Base-by-base conservation (phyloP, 192 early-diverging fungal species). In the Pecoramyces ruminantium region DNA sequence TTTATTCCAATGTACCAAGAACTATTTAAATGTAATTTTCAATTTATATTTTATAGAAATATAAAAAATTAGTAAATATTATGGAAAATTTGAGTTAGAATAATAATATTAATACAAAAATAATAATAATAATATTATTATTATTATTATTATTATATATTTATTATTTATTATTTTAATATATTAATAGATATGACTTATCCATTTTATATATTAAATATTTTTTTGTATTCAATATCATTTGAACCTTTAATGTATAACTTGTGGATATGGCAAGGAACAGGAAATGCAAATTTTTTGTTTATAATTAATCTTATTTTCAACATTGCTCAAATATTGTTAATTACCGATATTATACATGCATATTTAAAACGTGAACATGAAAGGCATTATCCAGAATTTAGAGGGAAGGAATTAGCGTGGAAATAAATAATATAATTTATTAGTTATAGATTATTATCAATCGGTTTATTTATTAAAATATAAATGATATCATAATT, bases 241-340 rank as follows among this genome's bases (percentile, higher is more conserved):
- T 87, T 98, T 77, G 92, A 92, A 0, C 97, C 97, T 1, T 90
- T 97, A 29, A 96, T 98, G 83, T 95, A 94, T 92, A 89, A 96
- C 81, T 85, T 96, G 42, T 99, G 98, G 98, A 93, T 98, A 39
- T 96, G 96, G 84, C 92, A 92, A 28, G 98, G 97, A 15, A 93
- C 92, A 79, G 98, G 96, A 29, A 99, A 99, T 86, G 94, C 97
- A 80, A 99, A 99, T 84, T 99, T 98, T 83, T 97, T 95, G 83
- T 99, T 97, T 83, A 96, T 97, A 8, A 96, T 97, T 17, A 98
- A 96, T 1, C 89, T 99, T 51, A 94, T 99, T 8, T 96, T 94
- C 77, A 93, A 89, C 25, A 86, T 96, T 79, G 93, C 94, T 0
- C 95, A 97, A 85, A 92, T 97, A 42, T 85, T 95, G 25, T 84